Conservation (phyloP, 1,284 basidiomycete species). For the Grifola frondosa region DNA sequence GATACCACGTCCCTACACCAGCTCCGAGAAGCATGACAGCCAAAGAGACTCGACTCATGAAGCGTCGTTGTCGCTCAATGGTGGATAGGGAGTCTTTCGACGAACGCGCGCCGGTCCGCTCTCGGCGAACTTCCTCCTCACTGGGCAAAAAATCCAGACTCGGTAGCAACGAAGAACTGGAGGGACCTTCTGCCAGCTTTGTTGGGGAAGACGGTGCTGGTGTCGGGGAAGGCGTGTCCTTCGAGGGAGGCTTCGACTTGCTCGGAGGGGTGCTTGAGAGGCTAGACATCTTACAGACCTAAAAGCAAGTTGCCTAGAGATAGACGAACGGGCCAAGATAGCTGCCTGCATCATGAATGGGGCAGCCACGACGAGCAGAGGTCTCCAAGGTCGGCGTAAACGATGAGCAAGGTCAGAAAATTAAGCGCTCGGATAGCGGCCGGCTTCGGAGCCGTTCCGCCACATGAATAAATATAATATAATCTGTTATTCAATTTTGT, state of each 20-base stretch:
- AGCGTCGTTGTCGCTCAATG: slow-evolving; percentile 65
- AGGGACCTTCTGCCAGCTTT: slow-evolving; percentile 10
- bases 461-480: too few species aligned
- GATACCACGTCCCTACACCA: slow-evolving; percentile 38
- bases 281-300: slow-evolving; percentile 26
- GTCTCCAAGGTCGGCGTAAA: not conserved
- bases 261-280: slow-evolving; percentile 23
- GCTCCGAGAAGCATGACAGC: slow-evolving; percentile 50
- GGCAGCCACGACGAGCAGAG: not conserved
- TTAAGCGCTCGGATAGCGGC: slow-evolving; percentile 6
- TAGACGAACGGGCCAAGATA: slow-evolving; percentile 12
- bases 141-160: slow-evolving; percentile 31
- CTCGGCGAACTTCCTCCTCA: slow-evolving; percentile 21
- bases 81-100: slow-evolving; percentile 71
- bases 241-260: slow-evolving; percentile 14
- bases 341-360: slow-evolving; percentile 14
- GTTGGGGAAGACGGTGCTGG: slow-evolving; percentile 12
- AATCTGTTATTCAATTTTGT: too few species aligned
- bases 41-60: slow-evolving; percentile 50
- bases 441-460: too few species aligned
- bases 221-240: slow-evolving; percentile 12
- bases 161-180: slow-evolving; percentile 22
- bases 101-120: slow-evolving; percentile 68
- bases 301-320: slow-evolving; percentile 12
- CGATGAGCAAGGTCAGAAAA: not conserved